Conservation (phyloP, 352 stramenopile species). For the Blastocystis sp. region DNA sequence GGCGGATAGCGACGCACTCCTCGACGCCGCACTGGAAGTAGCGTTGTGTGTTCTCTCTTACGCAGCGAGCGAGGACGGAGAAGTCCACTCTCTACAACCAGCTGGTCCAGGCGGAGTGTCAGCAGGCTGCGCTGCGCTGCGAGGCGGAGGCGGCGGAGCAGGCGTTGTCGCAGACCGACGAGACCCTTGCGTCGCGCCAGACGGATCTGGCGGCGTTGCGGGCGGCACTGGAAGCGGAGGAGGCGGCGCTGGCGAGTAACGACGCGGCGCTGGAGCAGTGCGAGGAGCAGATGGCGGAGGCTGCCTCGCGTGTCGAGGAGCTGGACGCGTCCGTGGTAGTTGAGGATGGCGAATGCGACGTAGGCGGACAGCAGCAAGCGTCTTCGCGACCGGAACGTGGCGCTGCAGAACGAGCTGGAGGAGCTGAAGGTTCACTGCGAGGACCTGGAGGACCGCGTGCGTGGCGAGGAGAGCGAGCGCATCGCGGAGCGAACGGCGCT, state of each 20-base stretch:
- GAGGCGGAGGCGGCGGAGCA: not conserved
- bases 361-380: not conserved
- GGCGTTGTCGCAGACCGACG: not conserved
- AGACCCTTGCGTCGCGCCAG: not conserved
- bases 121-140: not conserved
- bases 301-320: not conserved
- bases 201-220: not conserved
- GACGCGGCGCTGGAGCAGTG: not conserved
- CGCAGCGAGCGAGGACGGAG: not conserved
- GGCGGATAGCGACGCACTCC: not conserved
- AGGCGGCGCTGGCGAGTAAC: not conserved
- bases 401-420: not conserved
- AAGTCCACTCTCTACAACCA: constrained; percentile 2
- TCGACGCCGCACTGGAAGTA: not conserved
- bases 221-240: not conserved
- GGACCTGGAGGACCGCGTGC: constrained; percentile 10
- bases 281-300: not conserved
- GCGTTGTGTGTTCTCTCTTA: too few relatives aligned
- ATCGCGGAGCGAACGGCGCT: not conserved
- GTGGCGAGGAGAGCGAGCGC: not conserved
- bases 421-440: not conserved
- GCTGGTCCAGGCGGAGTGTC: not conserved
- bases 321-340: not conserved
- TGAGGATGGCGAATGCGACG: not conserved
- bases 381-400: not conserved